Base-by-base conservation (phyloP, 1,139 yeast genomes). In the Suhomyces bribrorum region DNA sequence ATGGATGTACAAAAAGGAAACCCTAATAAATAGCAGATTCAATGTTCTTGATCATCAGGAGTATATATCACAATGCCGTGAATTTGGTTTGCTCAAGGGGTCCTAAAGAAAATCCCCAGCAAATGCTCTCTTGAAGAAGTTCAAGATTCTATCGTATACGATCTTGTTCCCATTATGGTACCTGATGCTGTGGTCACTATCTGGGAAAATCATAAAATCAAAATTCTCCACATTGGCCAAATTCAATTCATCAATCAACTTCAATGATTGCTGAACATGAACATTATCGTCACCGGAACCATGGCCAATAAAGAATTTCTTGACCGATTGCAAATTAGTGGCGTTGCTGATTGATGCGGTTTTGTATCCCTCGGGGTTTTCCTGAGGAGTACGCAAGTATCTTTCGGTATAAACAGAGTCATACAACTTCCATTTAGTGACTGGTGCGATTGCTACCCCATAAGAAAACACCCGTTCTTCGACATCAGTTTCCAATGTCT, bases 281-380 rank as follows among this genome's bases (percentile, higher is more conserved):
- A 85, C 94, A 47, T 85, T 85, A 57, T 85, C 94, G 59, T 85
- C 94, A 14, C 90, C 92, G 1, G 86, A 77, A 7, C 94, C 94
- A 57, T 85, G 94, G 71, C 84, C 82, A 36, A 85, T 58, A 43
- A 85, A 65, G 53, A 85, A 84, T 51, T 87, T 69, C 36, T 66
- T 70, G n/a, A 72, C 78, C 49, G 70, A 57, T 52, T 66, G 50
- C 59, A 82, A 68, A 54, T 67, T 57, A 16, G 68, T 68, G 5
- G 73, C 70, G 44, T 79, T 66, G 43, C 65, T 64, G 29, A 85
- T 81, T 2, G 83, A 69, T 1, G 84, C 74, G 4, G 62, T 59
- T 9, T 56, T 56, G 54, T 83, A 83, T 0, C 87, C 88, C 0
- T 64, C 64, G 0, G 75, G 66, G 52, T 84, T 84, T 32, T 73